Conservation (phyloP, 2,329 filamentous ascomycete species). For the Aspergillus luchuensis region DNA sequence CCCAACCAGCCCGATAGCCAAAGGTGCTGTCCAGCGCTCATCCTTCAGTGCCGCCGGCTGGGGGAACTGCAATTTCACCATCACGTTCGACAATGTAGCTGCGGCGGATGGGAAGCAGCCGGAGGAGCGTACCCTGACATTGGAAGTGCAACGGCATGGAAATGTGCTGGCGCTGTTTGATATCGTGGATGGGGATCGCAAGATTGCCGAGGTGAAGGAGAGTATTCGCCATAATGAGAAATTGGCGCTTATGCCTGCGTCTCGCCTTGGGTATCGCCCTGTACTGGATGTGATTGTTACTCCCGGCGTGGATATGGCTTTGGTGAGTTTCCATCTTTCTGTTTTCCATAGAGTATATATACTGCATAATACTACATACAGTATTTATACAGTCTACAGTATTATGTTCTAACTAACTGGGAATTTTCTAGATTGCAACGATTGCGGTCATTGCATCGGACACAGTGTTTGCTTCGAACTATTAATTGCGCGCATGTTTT, state of each 20-base stretch:
- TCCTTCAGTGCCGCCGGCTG: slow-evolving; percentile 10
- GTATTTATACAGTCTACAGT: not conserved
- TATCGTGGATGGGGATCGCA: slow-evolving; percentile 26
- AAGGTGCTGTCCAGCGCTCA: slow-evolving; percentile 7
- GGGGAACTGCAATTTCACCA: slow-evolving; percentile 21
- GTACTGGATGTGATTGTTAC: slow-evolving; percentile 28
- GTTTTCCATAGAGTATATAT: not conserved
- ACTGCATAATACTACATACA: not conserved
- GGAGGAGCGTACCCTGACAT: slow-evolving; percentile 21
- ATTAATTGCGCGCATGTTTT: not conserved
- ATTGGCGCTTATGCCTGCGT: slow-evolving; percentile 19
- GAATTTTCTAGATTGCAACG: slow-evolving; percentile 16
- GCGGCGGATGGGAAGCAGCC: slow-evolving; percentile 19
- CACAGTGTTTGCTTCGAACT: slow-evolving; percentile 22
- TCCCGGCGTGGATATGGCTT: slow-evolving; percentile 27
- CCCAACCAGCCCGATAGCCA: slow-evolving; percentile 16
- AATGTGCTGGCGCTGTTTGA: slow-evolving; percentile 22
- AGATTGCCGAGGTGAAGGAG: slow-evolving; percentile 22
- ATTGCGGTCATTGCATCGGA: slow-evolving; percentile 26
- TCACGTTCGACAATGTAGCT: slow-evolving; percentile 29
- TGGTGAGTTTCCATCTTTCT: slow-evolving; percentile 20
- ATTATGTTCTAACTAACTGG: not conserved
- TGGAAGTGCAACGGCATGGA: slow-evolving; percentile 22
- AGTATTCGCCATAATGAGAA: slow-evolving; percentile 23
- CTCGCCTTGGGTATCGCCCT: slow-evolving; percentile 25